phyloP scores from a whole-genome alignment of 1,284 basidiomycete genomes.

The Trametes hirsuta region DNA sequence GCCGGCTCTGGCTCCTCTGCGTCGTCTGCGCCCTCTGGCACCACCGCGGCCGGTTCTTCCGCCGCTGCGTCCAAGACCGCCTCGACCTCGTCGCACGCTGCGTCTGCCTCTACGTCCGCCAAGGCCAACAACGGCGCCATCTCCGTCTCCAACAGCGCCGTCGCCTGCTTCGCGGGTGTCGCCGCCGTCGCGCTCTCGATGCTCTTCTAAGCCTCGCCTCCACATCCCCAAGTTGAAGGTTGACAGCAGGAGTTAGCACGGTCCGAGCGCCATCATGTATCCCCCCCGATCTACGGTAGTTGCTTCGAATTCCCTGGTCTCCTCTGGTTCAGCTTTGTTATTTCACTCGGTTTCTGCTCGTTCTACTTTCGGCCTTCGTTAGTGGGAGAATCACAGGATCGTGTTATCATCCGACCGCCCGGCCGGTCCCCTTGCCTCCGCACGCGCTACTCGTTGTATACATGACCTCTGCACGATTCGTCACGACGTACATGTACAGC shows the following conservation, averaged over 20 bases:
- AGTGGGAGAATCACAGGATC: slow-evolving; percentile 17
- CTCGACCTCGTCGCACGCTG: slow-evolving; percentile 19
- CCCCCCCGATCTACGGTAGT: slow-evolving; percentile 13
- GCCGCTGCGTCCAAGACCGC: slow-evolving; percentile 22
- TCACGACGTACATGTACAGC: slow-evolving; percentile 26
- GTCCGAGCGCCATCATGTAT: background rate
- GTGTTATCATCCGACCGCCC: slow-evolving; percentile 24
- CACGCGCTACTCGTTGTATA: background rate
- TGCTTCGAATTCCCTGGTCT: background rate
- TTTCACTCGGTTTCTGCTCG: slow-evolving; percentile 1
- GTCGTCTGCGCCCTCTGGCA: slow-evolving; percentile 24
- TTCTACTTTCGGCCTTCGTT: background rate
- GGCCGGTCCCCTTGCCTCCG: slow-evolving; percentile 6
- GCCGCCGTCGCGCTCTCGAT: slow-evolving; percentile 34
- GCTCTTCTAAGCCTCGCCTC: slow-evolving; percentile 27
- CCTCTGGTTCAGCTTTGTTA: background rate
- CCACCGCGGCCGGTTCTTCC: slow-evolving; percentile 29
- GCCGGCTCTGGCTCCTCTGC: slow-evolving; percentile 18
- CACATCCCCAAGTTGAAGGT: background rate
- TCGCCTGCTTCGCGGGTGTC: slow-evolving; percentile 32
- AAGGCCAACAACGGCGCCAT: slow-evolving; percentile 33
- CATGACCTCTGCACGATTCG: slow-evolving; percentile 20
- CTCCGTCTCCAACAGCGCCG: slow-evolving; percentile 26
- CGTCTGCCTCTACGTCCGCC: slow-evolving; percentile 26
- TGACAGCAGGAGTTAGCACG: background rate